Base-by-base conservation (phyloP, 1,284 basidiomycete species). In the Ceratobasidium sp. region DNA sequence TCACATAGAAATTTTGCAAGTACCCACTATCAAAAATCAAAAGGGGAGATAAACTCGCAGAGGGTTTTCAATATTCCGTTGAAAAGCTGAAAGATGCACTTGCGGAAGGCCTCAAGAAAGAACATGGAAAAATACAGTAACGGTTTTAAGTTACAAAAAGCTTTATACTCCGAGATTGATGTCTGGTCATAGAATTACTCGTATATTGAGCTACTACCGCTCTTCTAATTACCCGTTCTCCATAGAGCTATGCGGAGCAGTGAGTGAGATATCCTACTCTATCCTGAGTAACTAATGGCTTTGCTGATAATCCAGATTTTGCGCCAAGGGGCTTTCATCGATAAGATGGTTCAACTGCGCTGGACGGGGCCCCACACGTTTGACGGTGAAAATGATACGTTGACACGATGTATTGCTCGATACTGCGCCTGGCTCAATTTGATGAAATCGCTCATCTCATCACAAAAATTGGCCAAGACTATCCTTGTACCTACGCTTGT, bases 251-350 rank as follows among this genome's bases (percentile, higher is more conserved):
- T 72, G 71, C 14, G 74, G 75, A 21, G 76, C 76, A 9, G 84
- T 76, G 14, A 74, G 61, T 67, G 4, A n/a, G 6, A 62, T n/a
- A n/a, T 18, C 16, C 1, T 55, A 46, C 36, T n/a, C 30, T 36
- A 36, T 5, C 41, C n/a, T n/a, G n/a, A n/a, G n/a, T n/a, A n/a
- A n/a, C n/a, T n/a, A n/a, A n/a, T n/a, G n/a, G n/a, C n/a, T n/a
- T n/a, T n/a, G n/a, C n/a, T n/a, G n/a, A n/a, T 3, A 6, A 23
- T 43, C 18, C 41, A 77, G 77, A 74, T 75, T 18, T 46, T 88
- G 8, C 85, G 88, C 0, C 88, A 89, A 78, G 83, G 82, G 1
- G 81, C 82, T 0, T 89, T 89, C 74, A 80, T 87, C 2, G 75
- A 79, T 73, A 88, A 88, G 80, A 77, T 78, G 77, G 53, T 70